Conservation (phyloP, 192 early-diverging fungal genomes). For the Phycomyces blakesleeanus region DNA sequence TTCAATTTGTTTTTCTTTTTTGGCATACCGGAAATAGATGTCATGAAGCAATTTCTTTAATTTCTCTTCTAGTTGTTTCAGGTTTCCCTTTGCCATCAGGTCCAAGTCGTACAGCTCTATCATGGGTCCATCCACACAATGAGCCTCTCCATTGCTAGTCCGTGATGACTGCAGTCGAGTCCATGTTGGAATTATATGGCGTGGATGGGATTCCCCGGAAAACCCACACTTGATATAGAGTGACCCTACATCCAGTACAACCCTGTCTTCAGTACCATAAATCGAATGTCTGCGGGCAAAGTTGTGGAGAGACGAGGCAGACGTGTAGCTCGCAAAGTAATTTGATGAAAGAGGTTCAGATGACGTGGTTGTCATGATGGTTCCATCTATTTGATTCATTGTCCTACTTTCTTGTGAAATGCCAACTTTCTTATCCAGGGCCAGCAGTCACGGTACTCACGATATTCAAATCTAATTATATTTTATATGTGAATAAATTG, state of each 20-base stretch:
- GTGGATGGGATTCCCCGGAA: conserved; percentile 76
- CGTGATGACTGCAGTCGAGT: conserved; percentile 40
- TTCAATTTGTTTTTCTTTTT: not conserved
- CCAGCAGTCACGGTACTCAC: no score
- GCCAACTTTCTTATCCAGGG: no score
- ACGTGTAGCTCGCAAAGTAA: conserved; percentile 20
- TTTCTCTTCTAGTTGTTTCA: conserved; percentile 42
- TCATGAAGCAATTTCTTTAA: conserved; percentile 44
- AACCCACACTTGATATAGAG: conserved; percentile 81
- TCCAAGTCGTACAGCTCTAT: conserved; percentile 45
- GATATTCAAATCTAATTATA: no score
- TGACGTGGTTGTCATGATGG: conserved; percentile 23
- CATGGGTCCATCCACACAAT: conserved; percentile 29
- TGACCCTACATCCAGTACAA: conserved; percentile 85
- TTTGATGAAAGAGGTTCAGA: conserved; percentile 21
- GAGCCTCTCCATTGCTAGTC: conserved; percentile 35
- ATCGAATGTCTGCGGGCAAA: conserved; percentile 52
- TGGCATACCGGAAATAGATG: conserved; percentile 46
- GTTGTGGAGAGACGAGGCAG: conserved; percentile 15
- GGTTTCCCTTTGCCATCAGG: conserved; percentile 34
- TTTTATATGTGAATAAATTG: no score
- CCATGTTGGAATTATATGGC: conserved; percentile 59
- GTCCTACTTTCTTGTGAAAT: no score
- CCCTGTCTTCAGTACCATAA: conserved; percentile 78
- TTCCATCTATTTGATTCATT: not conserved